phyloP scores from a whole-genome alignment of 108 stramenopile species.

The Schizochytrium sp. region DNA sequence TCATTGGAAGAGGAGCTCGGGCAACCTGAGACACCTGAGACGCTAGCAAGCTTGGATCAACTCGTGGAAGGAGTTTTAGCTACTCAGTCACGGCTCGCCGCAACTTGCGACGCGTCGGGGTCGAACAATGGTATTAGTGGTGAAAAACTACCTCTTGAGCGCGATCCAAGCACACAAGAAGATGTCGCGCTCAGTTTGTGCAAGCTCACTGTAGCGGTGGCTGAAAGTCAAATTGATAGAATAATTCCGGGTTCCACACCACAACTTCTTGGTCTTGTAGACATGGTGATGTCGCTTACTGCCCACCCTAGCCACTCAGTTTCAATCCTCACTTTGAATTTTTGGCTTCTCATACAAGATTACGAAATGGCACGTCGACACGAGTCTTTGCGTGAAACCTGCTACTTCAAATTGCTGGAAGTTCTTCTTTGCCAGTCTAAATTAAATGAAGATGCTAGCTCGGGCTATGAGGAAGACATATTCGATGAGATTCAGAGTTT shows the following conservation, averaged over 20 bases:
- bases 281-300: constrained; percentile 19
- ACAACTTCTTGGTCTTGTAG: not conserved
- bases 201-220: constrained; percentile 23
- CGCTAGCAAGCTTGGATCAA: constrained; percentile 25
- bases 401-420: constrained; percentile 44
- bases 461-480: constrained; percentile 19
- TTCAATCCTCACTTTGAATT: not conserved
- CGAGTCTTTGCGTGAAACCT: constrained; percentile 39
- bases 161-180: not conserved
- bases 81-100: not conserved
- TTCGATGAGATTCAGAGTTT: constrained; percentile 37
- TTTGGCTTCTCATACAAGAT: constrained; percentile 42
- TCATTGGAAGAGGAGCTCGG: not conserved
- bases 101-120: not conserved
- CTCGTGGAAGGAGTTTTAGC: constrained; percentile 48
- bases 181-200: constrained; percentile 32
- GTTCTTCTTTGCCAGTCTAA: constrained; percentile 34
- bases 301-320: not conserved
- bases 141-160: not conserved
- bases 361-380: constrained; percentile 16
- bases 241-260: not conserved
- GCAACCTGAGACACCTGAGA: not conserved
- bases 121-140: not conserved
- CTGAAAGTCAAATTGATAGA: not conserved
- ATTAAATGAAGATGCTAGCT: not conserved